Evolutionary conservation across 2,329 filamentous ascomycete genomes (phyloP).

Genomic region (Aaosphaeria pasadenensis): DNA sequence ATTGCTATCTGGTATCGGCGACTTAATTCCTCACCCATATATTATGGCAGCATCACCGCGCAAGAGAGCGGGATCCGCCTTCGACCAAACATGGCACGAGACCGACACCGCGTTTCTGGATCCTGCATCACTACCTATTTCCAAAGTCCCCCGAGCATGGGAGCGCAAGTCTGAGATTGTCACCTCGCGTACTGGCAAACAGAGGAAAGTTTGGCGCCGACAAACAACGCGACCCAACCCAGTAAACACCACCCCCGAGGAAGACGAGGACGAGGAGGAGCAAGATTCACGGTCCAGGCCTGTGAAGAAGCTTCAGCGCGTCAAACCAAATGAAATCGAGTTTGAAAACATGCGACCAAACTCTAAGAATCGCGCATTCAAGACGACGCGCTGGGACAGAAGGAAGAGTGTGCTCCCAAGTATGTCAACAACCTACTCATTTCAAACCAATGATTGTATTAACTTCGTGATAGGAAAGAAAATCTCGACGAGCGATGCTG

Average conservation of each 20-base stretch:
- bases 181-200: conserved; percentile 30
- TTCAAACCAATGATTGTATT: neutral
- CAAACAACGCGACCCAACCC: conserved; percentile 30
- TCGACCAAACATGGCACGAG: conserved; percentile 40
- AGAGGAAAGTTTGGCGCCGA: conserved; percentile 49
- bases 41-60: conserved; percentile 29
- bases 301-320: conserved; percentile 45
- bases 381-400: conserved; percentile 35
- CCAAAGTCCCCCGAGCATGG: conserved; percentile 47
- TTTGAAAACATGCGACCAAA: conserved; percentile 10
- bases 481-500: neutral
- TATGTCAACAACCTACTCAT: conserved; percentile 10
- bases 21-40: neutral
- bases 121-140: conserved; percentile 39
- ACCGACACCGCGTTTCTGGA: conserved; percentile 41
- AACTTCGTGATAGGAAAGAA: neutral
- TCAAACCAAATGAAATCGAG: conserved; percentile 31
- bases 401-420: conserved; percentile 34
- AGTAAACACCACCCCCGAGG: conserved; percentile 9
- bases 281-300: conserved; percentile 38
- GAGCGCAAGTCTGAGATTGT: conserved; percentile 46
- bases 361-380: conserved; percentile 28
- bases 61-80: conserved; percentile 24
- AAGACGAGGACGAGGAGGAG: conserved; percentile 16
- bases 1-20: too few species aligned